Evolutionary conservation across 805 yeast species (phyloP).

Genomic region (Candida sithepensis): DNA sequence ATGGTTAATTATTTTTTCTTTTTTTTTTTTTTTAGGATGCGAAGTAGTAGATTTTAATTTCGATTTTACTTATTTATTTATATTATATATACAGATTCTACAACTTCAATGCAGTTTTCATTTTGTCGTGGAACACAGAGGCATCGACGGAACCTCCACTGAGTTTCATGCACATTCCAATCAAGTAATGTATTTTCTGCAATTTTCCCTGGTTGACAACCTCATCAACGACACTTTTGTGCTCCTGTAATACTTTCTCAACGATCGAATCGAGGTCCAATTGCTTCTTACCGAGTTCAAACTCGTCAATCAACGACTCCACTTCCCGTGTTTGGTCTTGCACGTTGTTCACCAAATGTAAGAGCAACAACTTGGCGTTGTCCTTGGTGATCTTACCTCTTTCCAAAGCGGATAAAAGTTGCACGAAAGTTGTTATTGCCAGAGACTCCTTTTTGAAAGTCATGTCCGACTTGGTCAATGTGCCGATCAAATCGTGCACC

Average conservation of each 20-base stretch:
- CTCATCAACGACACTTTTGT: constrained; percentile 54
- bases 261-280: constrained; percentile 29
- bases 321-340: constrained; percentile 36
- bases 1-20: too few relatives aligned
- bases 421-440: constrained; percentile 45
- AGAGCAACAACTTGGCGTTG: constrained; percentile 63
- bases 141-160: constrained; percentile 60
- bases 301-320: constrained; percentile 47
- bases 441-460: constrained; percentile 31
- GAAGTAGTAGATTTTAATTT: too few relatives aligned
- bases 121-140: constrained; percentile 19
- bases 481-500: constrained; percentile 75
- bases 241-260: constrained; percentile 33
- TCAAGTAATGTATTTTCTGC: constrained; percentile 66
- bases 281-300: constrained; percentile 40
- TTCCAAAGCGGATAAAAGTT: constrained; percentile 50
- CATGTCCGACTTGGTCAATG: constrained; percentile 49
- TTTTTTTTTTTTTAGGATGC: neutral
- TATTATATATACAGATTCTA: neutral
- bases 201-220: constrained; percentile 54
- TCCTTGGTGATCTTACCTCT: constrained; percentile 51
- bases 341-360: constrained; percentile 54
- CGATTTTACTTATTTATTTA: too few relatives aligned
- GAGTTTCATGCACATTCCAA: constrained; percentile 82
- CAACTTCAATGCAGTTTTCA: constrained; percentile 17